Base-by-base conservation (phyloP, 306 rosid genomes). In the Medicago arabica region DNA sequence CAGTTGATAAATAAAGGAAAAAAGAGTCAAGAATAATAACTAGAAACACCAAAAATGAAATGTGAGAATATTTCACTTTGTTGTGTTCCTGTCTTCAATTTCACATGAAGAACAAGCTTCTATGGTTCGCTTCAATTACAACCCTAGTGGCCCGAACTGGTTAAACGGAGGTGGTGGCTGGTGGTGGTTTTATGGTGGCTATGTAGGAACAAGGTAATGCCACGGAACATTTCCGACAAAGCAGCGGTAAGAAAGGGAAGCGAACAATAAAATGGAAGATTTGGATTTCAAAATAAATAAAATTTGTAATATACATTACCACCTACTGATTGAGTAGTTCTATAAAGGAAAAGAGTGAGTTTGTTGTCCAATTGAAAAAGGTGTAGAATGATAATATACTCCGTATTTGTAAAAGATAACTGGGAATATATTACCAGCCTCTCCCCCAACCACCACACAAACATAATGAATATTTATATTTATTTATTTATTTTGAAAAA, bases 401-500 rank as follows among this genome's bases (percentile, higher is more conserved):
- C 8, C 47, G 8, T 8, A 63, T 55, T 54, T 54, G 14, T 18
- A 54, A 54, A 63, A 8, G 13, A n/a, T 15, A 38, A 16, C 16
- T 13, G 50, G 50, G n/a, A 44, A 23, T 15, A 34, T n/a, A 7
- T 34, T 62, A 62, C 50, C 9, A 65, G 70, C 28, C 13, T 19
- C 50, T 1, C 72, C 38, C 19, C 19, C 6, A 9, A 36, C 49
- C 49, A 38, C 69, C 49, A 46, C 23, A 11, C 71, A 41, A 13
- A 16, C 69, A 68, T 46, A 13, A 46, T 69, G 9, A 49, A 46
- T 68, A 25, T 46, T 50, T 54, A 18, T 62, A 25, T 39, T 44
- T 43, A 23, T 39, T 44, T 43, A 62, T 73, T 38, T 72, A 63
- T 53, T 82, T 50, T 61, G 28, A 14, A 66, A 81, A 55, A 60